Conservation (phyloP, 768 basidiomycete species). For the Russula vinacea region DNA sequence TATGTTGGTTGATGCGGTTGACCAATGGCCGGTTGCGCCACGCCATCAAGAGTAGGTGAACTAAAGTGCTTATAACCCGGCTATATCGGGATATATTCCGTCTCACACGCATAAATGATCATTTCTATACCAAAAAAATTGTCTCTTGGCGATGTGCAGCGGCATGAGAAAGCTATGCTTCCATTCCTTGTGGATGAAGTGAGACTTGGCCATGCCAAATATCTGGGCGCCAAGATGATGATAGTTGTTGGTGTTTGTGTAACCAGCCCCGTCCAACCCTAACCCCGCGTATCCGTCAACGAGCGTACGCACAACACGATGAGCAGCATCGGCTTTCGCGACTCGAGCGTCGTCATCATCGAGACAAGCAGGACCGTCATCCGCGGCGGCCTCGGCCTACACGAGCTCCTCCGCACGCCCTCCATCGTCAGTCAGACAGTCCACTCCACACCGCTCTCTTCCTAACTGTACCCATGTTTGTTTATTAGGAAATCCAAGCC, state of each 20-base stretch:
- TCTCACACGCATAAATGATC: neutral
- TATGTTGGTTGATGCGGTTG: constrained; percentile 9
- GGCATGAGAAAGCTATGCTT: neutral
- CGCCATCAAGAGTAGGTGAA: constrained; percentile 4
- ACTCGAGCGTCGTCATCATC: constrained; percentile 75
- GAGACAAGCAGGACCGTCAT: constrained; percentile 70
- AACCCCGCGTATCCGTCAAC: constrained; percentile 6
- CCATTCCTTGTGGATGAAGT: neutral
- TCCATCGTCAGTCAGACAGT: constrained; percentile 51
- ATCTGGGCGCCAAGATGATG: constrained; percentile 3
- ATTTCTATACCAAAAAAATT: constrained; percentile 6
- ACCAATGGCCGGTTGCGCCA: neutral
- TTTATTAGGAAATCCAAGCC: constrained; percentile 66
- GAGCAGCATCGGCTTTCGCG: constrained; percentile 66
- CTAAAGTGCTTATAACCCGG: neutral
- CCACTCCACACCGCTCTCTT: neutral
- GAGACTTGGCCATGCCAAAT: neutral
- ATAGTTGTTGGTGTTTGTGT: neutral
- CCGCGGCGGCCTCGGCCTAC: constrained; percentile 74
- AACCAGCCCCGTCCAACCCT: constrained; percentile 8
- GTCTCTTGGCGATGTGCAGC: constrained; percentile 11
- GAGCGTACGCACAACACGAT: constrained; percentile 17
- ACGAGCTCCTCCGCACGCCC: constrained; percentile 77
- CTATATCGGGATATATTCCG: neutral
- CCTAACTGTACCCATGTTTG: neutral